Evolutionary conservation across 2,329 filamentous ascomycete genomes (phyloP).

Genomic region (Tolypocladium album): DNA sequence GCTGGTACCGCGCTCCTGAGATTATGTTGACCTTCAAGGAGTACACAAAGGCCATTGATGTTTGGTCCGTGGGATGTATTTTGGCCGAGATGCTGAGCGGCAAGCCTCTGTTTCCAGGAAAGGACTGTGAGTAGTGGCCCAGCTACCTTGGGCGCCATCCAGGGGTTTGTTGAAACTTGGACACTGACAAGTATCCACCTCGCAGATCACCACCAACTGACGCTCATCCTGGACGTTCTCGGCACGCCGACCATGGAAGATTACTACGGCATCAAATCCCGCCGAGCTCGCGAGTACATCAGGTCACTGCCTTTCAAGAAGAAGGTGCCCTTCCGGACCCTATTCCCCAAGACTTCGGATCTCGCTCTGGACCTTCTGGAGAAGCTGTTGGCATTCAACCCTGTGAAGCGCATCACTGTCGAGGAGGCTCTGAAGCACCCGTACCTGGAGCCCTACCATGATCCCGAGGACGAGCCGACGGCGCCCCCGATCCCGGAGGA

Average conservation of each 20-base stretch:
- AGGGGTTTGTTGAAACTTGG: neutral
- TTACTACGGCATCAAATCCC: constrained; percentile 99
- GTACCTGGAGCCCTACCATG: constrained; percentile 97
- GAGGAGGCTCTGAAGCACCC: constrained; percentile 96
- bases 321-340: constrained; percentile 94
- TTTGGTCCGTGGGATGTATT: constrained; percentile 98
- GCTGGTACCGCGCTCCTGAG: constrained; percentile 97
- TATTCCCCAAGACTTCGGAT: constrained; percentile 99
- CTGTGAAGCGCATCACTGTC: constrained; percentile 95
- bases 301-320: constrained; percentile 98
- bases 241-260: constrained; percentile 99
- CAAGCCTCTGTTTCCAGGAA: constrained; percentile 95
- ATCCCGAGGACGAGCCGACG: constrained; percentile 95
- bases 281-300: constrained; percentile 94
- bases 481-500: constrained; percentile 95
- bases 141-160: neutral
- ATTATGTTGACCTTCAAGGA: constrained; percentile 99
- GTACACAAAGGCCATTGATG: constrained; percentile 98
- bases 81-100: constrained; percentile 97
- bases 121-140: constrained; percentile 65
- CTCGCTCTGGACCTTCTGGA: constrained; percentile 87
- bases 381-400: constrained; percentile 95
- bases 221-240: constrained; percentile 90
- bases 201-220: constrained; percentile 91
- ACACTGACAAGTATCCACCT: neutral